Conservation (phyloP, 768 basidiomycete species). For the Wakefieldia striispora region DNA sequence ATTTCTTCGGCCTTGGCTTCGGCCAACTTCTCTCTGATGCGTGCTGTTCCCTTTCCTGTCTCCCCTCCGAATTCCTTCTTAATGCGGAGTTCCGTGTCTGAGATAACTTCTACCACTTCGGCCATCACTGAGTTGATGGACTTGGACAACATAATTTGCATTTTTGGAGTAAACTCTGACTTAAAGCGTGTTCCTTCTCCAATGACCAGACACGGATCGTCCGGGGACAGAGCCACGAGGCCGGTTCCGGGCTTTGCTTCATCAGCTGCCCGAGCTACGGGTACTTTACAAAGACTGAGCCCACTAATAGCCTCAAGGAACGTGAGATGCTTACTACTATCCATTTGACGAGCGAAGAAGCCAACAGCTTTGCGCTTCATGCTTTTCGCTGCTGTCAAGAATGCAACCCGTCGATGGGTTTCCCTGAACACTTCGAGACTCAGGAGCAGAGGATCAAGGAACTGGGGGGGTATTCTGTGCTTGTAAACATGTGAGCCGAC, state of each 20-base stretch:
- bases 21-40: conserved; percentile 62
- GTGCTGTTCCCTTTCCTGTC: conserved; percentile 66
- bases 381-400: conserved; percentile 87
- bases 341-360: conserved; percentile 77
- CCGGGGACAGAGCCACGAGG: conserved; percentile 60
- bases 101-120: conserved; percentile 85
- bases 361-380: conserved; percentile 80
- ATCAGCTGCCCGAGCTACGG: conserved; percentile 91
- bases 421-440: conserved; percentile 85
- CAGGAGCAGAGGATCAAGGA: conserved; percentile 87
- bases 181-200: conserved; percentile 82
- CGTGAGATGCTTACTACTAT: conserved; percentile 63
- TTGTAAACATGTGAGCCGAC: conserved; percentile 3
- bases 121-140: conserved; percentile 71
- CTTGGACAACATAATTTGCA: conserved; percentile 88
- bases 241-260: conserved; percentile 76
- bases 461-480: conserved; percentile 46
- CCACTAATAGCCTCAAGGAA: background rate
- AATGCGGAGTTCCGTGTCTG: conserved; percentile 79
- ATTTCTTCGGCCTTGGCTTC: conserved; percentile 56
- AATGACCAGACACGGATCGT: conserved; percentile 78
- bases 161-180: conserved; percentile 68
- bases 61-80: conserved; percentile 89
- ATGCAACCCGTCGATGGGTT: conserved; percentile 75
- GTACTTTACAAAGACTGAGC: conserved; percentile 53